Conservation (phyloP, 805 yeast genomes). For the Pichia pseudocactophila region DNA sequence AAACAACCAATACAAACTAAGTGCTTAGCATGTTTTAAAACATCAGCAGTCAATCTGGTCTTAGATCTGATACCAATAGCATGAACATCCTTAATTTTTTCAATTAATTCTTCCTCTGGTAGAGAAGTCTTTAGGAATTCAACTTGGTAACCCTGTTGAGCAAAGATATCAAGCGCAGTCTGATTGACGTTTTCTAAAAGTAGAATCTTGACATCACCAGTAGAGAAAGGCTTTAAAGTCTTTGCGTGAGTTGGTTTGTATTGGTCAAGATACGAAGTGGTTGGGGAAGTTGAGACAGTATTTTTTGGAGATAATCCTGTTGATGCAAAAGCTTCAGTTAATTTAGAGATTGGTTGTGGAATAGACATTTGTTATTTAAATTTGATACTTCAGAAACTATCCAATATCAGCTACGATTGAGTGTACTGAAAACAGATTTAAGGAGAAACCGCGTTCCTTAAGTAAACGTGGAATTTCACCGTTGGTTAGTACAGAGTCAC, state of each 20-base stretch:
- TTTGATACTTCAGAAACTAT: not conserved
- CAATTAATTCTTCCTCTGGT: constrained; percentile 88
- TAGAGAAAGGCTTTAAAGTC: constrained; percentile 85
- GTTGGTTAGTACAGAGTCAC: no score
- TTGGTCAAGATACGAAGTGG: constrained; percentile 55
- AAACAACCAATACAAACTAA: constrained; percentile 91
- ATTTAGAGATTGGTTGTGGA: constrained; percentile 54
- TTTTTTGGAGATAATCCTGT: constrained; percentile 44
- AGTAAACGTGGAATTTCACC: no score
- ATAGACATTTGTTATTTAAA: constrained; percentile 41
- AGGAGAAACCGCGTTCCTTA: no score
- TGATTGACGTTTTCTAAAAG: constrained; percentile 87
- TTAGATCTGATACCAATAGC: constrained; percentile 98
- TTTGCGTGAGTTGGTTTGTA: constrained; percentile 43
- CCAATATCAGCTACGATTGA: not conserved
- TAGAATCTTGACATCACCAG: constrained; percentile 89
- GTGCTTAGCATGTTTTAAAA: constrained; percentile 80
- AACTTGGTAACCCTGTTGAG: constrained; percentile 91
- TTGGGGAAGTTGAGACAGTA: constrained; percentile 78
- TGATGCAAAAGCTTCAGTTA: constrained; percentile 46
- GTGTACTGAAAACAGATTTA: not conserved
- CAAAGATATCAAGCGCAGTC: constrained; percentile 83
- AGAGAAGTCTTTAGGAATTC: constrained; percentile 86
- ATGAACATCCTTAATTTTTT: constrained; percentile 86
- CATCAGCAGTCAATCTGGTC: constrained; percentile 75